Conservation (phyloP, 2,329 filamentous ascomycete species). For the Fusarium graminum region DNA sequence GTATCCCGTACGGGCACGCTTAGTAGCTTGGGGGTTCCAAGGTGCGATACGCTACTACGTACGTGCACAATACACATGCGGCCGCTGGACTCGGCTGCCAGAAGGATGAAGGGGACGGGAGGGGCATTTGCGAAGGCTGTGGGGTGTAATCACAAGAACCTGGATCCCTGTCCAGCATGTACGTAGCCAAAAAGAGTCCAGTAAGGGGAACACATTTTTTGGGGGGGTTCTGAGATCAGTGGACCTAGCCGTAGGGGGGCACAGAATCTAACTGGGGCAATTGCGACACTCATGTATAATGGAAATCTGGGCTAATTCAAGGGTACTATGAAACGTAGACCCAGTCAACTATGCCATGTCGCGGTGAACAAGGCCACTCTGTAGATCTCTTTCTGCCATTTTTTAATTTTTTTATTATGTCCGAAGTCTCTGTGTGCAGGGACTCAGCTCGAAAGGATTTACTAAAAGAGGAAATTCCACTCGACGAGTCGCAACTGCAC, state of each 20-base stretch:
- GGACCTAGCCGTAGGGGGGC: constrained; percentile 14
- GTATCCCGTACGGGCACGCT: not conserved
- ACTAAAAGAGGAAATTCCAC: constrained; percentile 4
- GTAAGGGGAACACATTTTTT: constrained; percentile 25
- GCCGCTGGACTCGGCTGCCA: constrained; percentile 31
- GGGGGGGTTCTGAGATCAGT: constrained; percentile 18
- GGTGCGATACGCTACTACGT: not conserved
- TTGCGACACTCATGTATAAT: constrained; percentile 3
- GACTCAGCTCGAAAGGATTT: constrained; percentile 6
- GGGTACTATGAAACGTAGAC: constrained; percentile 20
- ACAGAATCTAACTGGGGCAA: not conserved
- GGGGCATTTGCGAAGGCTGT: constrained; percentile 26
- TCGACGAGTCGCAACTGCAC: constrained; percentile 12
- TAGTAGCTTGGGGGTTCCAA: constrained; percentile 14
- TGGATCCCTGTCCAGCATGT: not conserved
- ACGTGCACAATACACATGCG: constrained; percentile 11
- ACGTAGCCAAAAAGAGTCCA: not conserved
- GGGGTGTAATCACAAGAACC: constrained; percentile 17
- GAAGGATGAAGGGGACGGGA: constrained; percentile 38
- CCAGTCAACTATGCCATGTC: not conserved
- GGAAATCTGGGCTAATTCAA: constrained; percentile 31
- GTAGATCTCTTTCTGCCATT: not conserved
- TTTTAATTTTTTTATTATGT: no score
- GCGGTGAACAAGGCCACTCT: not conserved
- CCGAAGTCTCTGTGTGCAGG: constrained; percentile 7